Evolutionary conservation across 306 rosid genomes (phyloP).

Genomic region (Crotalaria pallida): DNA sequence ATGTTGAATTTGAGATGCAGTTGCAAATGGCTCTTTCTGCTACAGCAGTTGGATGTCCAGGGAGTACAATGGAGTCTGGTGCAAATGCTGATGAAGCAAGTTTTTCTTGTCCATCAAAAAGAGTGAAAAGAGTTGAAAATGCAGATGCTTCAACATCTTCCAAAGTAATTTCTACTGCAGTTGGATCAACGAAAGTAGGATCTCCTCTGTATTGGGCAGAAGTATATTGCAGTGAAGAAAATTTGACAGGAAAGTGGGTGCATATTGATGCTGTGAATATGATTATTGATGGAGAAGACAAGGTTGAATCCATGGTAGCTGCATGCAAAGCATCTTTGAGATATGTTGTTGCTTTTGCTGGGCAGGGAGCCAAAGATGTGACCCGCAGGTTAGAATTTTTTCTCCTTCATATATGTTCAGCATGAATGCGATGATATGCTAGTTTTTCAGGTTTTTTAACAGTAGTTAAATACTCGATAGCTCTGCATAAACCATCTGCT

Average conservation of each 20-base stretch:
- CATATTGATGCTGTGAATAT: constrained; percentile 80
- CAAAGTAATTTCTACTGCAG: constrained; percentile 63
- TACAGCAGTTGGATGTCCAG: constrained; percentile 37
- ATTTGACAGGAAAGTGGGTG: constrained; percentile 93
- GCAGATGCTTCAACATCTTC: constrained; percentile 50
- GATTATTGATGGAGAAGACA: constrained; percentile 80
- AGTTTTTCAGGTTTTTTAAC: neutral
- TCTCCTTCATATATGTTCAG: constrained; percentile 5
- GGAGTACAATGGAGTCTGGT: constrained; percentile 33
- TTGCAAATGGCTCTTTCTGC: constrained; percentile 84
- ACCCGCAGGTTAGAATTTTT: constrained; percentile 74
- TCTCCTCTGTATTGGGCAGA: constrained; percentile 94
- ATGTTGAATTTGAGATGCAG: constrained; percentile 89
- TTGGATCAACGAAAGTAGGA: constrained; percentile 79
- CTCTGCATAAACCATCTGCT: neutral
- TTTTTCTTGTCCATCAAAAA: constrained; percentile 38
- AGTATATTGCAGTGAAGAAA: constrained; percentile 81
- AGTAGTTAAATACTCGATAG: neutral
- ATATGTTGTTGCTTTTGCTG: constrained; percentile 93
- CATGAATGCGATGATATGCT: neutral
- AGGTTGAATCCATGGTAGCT: constrained; percentile 79
- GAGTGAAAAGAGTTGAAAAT: constrained; percentile 40
- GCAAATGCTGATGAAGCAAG: constrained; percentile 24
- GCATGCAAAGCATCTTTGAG: constrained; percentile 83
- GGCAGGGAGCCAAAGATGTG: constrained; percentile 95